A percentile compares a stretch with the other conserved stretches of the same genome.
Evolutionary conservation across 768 basidiomycete species (phyloP).

Genomic region (Russula emetica): DNA sequence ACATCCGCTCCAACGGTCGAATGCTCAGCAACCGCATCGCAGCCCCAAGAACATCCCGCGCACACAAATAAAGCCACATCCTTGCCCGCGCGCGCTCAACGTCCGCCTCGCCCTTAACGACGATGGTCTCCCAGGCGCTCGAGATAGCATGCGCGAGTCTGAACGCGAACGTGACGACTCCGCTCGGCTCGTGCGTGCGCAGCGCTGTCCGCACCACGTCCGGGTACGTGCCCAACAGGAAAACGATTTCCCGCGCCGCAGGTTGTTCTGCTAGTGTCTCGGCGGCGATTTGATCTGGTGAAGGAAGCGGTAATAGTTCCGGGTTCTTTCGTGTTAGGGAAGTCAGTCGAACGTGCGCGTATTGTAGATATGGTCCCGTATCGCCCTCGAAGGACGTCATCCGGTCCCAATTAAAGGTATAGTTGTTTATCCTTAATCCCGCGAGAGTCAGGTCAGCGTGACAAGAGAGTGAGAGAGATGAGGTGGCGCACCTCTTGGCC

Average conservation of each 20-base stretch:
- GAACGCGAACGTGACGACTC: slow-evolving; percentile 88
- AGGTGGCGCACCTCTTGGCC: slow-evolving; percentile 67
- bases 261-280: slow-evolving; percentile 59
- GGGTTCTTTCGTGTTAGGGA: slow-evolving; percentile 93
- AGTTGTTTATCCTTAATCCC: slow-evolving; percentile 81
- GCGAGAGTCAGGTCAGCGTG: not conserved
- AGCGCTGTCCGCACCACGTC: slow-evolving; percentile 85
- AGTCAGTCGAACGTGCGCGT: slow-evolving; percentile 88
- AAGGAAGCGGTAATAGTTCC: slow-evolving; percentile 71
- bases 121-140: slow-evolving; percentile 86
- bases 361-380: slow-evolving; percentile 94
- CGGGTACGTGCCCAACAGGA: slow-evolving; percentile 87
- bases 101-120: slow-evolving; percentile 81
- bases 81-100: slow-evolving; percentile 73
- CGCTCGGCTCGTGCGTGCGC: slow-evolving; percentile 82
- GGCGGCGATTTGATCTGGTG: slow-evolving; percentile 63
- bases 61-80: slow-evolving; percentile 84
- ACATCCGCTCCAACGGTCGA: slow-evolving; percentile 92
- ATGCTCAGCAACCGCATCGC: slow-evolving; percentile 87
- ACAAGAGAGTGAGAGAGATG: not conserved
- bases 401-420: slow-evolving; percentile 89
- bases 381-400: slow-evolving; percentile 97
- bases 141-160: slow-evolving; percentile 83
- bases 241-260: slow-evolving; percentile 78
- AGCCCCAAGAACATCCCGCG: slow-evolving; percentile 82